These are phyloP conservation scores for Plenodomus tracheiphilus DNA, from an alignment of 2,329 filamentous ascomycete genomes.

Conservation along the genomic window DNA sequence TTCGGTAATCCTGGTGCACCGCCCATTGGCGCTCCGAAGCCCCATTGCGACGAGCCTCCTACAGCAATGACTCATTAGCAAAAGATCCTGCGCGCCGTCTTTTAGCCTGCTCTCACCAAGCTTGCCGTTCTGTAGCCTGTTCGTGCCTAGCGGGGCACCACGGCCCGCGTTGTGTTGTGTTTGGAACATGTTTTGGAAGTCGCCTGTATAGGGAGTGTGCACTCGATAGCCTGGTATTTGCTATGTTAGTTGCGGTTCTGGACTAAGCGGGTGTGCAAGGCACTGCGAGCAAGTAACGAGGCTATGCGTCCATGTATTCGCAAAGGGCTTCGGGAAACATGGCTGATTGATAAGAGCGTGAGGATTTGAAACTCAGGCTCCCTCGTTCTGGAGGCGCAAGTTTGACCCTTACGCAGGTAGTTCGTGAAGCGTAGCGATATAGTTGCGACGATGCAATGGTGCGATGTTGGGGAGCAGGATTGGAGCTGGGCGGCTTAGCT, in stretches of 20 bases:
- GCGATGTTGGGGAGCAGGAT: background rate
- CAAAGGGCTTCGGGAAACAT: background rate
- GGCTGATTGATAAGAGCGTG: background rate
- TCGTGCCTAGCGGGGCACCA: slow-evolving; percentile 52
- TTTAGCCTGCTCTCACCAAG: slow-evolving; percentile 48
- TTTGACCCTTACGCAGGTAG: background rate
- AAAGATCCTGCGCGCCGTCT: slow-evolving; percentile 1
- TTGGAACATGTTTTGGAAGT: slow-evolving; percentile 55
- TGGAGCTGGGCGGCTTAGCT: background rate
- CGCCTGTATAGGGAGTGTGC: slow-evolving; percentile 57
- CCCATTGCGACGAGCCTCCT: slow-evolving; percentile 62
- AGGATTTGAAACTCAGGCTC: background rate
- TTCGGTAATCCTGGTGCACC: slow-evolving; percentile 56
- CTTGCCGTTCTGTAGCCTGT: slow-evolving; percentile 58
- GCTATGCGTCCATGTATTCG: background rate
- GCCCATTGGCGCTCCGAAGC: slow-evolving; percentile 59
- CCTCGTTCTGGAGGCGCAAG: background rate
- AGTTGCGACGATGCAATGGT: background rate
- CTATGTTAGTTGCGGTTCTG: slow-evolving; percentile 13
- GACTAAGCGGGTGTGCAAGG: background rate
- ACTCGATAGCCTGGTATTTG: slow-evolving; percentile 48
- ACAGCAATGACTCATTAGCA: slow-evolving; percentile 26
- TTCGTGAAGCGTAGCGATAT: background rate
- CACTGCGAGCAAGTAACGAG: background rate
- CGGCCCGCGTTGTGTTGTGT: slow-evolving; percentile 55